Conservation (phyloP, 2,329 filamentous ascomycete genomes). For the Penicillium sp. region DNA sequence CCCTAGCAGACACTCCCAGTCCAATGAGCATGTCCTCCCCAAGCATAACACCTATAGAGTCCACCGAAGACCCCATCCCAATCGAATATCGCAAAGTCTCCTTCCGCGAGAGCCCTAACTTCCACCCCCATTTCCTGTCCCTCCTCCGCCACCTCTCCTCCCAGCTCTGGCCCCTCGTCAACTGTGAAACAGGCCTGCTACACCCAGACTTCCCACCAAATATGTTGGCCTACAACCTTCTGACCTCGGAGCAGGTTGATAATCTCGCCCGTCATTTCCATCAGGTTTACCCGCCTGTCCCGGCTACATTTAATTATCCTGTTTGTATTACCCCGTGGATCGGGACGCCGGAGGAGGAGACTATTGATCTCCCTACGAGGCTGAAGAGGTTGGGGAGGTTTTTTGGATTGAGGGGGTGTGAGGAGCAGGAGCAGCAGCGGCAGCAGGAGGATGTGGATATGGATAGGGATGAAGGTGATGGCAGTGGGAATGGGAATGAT, state of each 20-base stretch:
- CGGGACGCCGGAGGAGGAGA: conserved; percentile 18
- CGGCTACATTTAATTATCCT: conserved; percentile 39
- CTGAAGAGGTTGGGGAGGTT: conserved; percentile 45
- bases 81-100: neutral
- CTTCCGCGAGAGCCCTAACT: neutral
- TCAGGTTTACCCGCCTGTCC: conserved; percentile 40
- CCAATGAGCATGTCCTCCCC: neutral
- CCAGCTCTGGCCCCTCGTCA: conserved; percentile 39
- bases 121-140: conserved; percentile 12
- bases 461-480: neutral
- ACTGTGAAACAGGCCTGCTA: conserved; percentile 34
- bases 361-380: conserved; percentile 39
- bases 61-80: neutral
- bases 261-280: conserved; percentile 45
- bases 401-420: conserved; percentile 43
- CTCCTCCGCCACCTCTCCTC: conserved; percentile 32
- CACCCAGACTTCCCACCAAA: conserved; percentile 43
- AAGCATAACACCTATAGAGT: neutral
- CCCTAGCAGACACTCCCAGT: neutral
- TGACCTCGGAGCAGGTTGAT: conserved; percentile 44
- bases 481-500: neutral
- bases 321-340: conserved; percentile 33
- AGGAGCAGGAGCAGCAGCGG: conserved; percentile 3
- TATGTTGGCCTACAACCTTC: conserved; percentile 43
- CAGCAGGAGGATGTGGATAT: neutral